Evolutionary conservation across 106 monocot species (phyloP).

Genomic region (Dactylorhiza incarnata): DNA sequence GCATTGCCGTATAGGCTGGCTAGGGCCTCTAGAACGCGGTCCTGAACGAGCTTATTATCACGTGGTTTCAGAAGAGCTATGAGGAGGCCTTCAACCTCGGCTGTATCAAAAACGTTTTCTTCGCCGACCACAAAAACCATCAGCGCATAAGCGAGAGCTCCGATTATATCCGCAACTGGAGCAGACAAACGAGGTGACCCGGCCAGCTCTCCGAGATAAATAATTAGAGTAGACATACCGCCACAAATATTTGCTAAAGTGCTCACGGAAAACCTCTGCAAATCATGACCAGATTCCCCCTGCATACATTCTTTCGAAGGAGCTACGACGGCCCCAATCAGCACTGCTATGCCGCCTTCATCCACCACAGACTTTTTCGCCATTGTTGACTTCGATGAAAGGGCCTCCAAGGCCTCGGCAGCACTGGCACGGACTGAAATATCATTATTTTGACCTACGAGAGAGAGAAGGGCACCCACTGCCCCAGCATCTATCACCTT

Average conservation of each 20-base stretch:
- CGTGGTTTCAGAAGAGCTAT: conserved; percentile 44
- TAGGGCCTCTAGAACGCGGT: conserved; percentile 66
- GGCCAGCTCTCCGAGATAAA: conserved; percentile 56
- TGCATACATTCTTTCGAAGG: conserved; percentile 79
- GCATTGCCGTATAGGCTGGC: conserved; percentile 66
- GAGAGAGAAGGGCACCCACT: conserved; percentile 44
- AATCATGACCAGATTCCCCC: conserved; percentile 49
- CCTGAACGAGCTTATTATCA: conserved; percentile 53
- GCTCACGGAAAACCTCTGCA: conserved; percentile 51
- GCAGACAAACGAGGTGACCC: conserved; percentile 26
- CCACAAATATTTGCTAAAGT: conserved; percentile 73
- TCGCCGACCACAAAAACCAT: conserved; percentile 61
- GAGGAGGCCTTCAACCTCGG: conserved; percentile 47
- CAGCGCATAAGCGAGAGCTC: conserved; percentile 60
- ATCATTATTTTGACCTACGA: conserved; percentile 56
- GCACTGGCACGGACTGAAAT: conserved; percentile 68
- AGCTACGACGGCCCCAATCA: conserved; percentile 62
- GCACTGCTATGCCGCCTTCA: conserved; percentile 54
- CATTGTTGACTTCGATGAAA: conserved; percentile 52
- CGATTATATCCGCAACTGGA: conserved; percentile 63
- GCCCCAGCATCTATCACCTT: conserved; percentile 65
- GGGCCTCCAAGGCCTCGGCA: conserved; percentile 74
- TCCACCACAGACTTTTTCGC: conserved; percentile 72
- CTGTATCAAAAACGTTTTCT: conserved; percentile 42
- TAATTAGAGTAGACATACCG: conserved; percentile 56